Evolutionary conservation across 805 yeast genomes (phyloP).

Genomic region (Kuraishia floccosa): DNA sequence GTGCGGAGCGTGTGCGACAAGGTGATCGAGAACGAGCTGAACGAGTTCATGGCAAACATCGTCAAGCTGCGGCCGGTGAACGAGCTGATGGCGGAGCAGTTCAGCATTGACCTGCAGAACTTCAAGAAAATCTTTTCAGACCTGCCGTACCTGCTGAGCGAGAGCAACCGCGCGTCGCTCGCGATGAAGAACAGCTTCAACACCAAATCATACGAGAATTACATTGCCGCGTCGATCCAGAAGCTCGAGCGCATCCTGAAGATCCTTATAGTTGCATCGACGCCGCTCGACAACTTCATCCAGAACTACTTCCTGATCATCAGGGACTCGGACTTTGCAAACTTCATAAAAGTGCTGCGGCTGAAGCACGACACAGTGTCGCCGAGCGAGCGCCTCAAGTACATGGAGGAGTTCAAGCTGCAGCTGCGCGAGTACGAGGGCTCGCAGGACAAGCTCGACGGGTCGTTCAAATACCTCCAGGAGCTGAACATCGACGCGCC

Average conservation of each 20-base stretch:
- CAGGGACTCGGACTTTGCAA: constrained; percentile 49
- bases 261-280: constrained; percentile 47
- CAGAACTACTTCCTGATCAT: constrained; percentile 55
- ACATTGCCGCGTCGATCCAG: constrained; percentile 11
- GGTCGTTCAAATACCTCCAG: constrained; percentile 15
- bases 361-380: constrained; percentile 39
- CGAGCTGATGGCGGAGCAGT: constrained; percentile 68
- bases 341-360: constrained; percentile 53
- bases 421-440: constrained; percentile 22
- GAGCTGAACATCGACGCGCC: constrained; percentile 10
- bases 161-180: constrained; percentile 15
- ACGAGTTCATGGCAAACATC: constrained; percentile 45
- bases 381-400: constrained; percentile 22
- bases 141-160: constrained; percentile 34
- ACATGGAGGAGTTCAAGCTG: constrained; percentile 24
- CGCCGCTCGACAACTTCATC: constrained; percentile 57
- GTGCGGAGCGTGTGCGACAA: constrained; percentile 67
- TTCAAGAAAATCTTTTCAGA: constrained; percentile 42
- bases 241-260: constrained; percentile 54
- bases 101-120: constrained; percentile 59
- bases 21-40: constrained; percentile 51
- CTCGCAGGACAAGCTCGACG: constrained; percentile 9
- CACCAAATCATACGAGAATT: constrained; percentile 13
- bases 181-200: constrained; percentile 12
- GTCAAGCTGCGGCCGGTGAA: constrained; percentile 56